These are phyloP conservation scores for Phytophthora agathidicida DNA, from an alignment of 352 stramenopile genomes.

Conservation along the genomic window DNA sequence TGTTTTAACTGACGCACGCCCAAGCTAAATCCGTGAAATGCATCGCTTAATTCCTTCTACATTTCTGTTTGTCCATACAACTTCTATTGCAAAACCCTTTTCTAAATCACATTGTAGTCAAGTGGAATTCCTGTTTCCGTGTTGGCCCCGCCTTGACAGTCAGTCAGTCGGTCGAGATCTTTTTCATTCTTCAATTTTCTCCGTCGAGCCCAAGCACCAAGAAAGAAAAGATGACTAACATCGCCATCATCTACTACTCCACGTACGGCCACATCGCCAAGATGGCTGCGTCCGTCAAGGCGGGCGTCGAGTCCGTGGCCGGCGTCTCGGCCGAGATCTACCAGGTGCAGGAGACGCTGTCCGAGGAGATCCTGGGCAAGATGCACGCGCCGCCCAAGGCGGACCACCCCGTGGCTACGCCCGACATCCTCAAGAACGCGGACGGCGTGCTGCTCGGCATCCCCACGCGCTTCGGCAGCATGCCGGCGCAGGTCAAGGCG, in stretches of 20 bases:
- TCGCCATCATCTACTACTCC: conserved; percentile 88
- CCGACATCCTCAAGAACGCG: conserved; percentile 66
- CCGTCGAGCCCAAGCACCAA: conserved; percentile 16
- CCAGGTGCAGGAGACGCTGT: conserved; percentile 82
- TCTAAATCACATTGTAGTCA: conserved; percentile 5
- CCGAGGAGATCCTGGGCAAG: conserved; percentile 78
- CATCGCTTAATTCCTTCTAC: conserved; percentile 23
- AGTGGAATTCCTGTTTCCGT: conserved; percentile 3
- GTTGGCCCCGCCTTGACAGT: conserved; percentile 8
- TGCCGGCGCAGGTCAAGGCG: conserved; percentile 90
- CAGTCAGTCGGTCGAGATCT: neutral
- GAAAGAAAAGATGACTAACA: conserved; percentile 52
- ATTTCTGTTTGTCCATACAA: neutral
- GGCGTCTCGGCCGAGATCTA: conserved; percentile 73
- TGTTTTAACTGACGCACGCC: conserved; percentile 6
- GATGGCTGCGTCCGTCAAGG: conserved; percentile 80
- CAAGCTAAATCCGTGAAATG: conserved; percentile 8
- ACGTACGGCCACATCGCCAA: conserved; percentile 86
- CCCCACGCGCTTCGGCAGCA: conserved; percentile 80
- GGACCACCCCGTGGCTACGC: conserved; percentile 64
- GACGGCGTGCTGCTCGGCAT: conserved; percentile 91
- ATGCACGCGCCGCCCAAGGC: conserved; percentile 86
- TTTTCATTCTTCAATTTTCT: conserved; percentile 35
- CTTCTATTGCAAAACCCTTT: neutral
- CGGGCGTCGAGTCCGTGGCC: conserved; percentile 67